Percentiles rank a stretch among this genome's conserved stretches.
Conservation (phyloP, 768 basidiomycete species). For the Hebeloma cylindrosporum region DNA sequence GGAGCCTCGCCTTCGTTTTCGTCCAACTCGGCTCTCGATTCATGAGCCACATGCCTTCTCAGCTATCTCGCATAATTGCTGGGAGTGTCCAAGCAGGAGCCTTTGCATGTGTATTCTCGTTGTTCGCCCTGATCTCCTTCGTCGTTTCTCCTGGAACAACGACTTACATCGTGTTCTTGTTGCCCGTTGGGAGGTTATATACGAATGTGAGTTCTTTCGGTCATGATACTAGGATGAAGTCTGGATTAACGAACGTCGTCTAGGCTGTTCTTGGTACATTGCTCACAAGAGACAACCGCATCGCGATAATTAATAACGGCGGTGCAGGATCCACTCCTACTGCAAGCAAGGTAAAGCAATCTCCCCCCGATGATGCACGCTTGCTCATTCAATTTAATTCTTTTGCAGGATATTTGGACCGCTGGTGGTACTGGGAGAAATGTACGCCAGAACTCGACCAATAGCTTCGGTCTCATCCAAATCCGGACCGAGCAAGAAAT, state of each 20-base stretch:
- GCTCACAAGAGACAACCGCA: conserved; percentile 7
- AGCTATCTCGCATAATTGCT: not conserved
- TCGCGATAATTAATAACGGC: not conserved
- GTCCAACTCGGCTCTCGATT: not conserved
- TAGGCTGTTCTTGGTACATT: conserved; percentile 18
- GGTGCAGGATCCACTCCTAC: not conserved
- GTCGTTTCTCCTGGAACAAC: conserved; percentile 26
- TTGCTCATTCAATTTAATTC: not conserved
- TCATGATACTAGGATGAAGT: not conserved
- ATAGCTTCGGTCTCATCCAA: conserved; percentile 23
- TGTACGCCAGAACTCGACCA: conserved; percentile 2
- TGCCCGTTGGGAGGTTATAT: conserved; percentile 43
- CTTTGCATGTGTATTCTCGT: conserved; percentile 35
- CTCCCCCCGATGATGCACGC: not conserved
- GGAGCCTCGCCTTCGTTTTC: not conserved
- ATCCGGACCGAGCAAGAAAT: conserved; percentile 17
- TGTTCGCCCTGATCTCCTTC: conserved; percentile 34
- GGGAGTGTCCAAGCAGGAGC: conserved; percentile 33
- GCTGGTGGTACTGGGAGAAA: conserved; percentile 5
- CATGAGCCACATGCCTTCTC: not conserved
- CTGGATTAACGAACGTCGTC: not conserved
- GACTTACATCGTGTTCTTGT: conserved; percentile 37
- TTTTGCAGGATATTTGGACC: not conserved
- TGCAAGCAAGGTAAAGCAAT: conserved; percentile 1
- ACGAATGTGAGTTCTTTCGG: conserved; percentile 32